phyloP scores from a whole-genome alignment of 1,284 basidiomycete genomes.

The Ustilago loliicola region DNA sequence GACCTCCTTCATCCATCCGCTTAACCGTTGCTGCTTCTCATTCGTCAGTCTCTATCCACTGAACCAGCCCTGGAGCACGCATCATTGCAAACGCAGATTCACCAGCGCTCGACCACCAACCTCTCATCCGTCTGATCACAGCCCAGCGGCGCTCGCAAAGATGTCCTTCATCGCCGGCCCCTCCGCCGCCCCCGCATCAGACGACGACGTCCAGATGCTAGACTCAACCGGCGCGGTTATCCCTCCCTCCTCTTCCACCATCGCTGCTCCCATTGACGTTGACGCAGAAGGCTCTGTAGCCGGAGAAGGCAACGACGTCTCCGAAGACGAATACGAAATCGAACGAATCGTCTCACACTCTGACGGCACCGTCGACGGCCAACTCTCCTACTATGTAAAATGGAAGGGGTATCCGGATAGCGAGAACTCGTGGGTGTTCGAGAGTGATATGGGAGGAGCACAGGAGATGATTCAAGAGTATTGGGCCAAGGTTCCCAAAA shows the following conservation, averaged over 20 bases:
- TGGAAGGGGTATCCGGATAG: slow-evolving; percentile 58
- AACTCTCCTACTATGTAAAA: slow-evolving; percentile 61
- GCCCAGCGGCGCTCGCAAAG: neutral
- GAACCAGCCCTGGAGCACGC: too few species aligned
- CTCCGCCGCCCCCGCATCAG: slow-evolving; percentile 3
- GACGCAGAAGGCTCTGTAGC: slow-evolving; percentile 11
- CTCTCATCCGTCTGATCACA: neutral
- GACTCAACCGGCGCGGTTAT: slow-evolving; percentile 17
- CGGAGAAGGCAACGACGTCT: slow-evolving; percentile 12
- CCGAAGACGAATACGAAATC: slow-evolving; percentile 60
- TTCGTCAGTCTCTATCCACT: neutral
- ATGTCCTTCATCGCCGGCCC: slow-evolving; percentile 24
- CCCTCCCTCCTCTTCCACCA: slow-evolving; percentile 5
- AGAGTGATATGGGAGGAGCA: slow-evolving; percentile 53
- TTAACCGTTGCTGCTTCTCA: neutral
- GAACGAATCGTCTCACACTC: slow-evolving; percentile 52
- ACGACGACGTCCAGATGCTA: slow-evolving; percentile 38
- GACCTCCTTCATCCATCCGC: neutral
- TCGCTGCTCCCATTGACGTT: neutral
- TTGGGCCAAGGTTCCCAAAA: slow-evolving; percentile 31
- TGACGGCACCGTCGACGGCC: slow-evolving; percentile 19
- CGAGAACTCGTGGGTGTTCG: slow-evolving; percentile 59
- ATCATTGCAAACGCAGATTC: neutral
- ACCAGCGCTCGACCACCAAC: neutral
- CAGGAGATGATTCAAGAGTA: slow-evolving; percentile 54